phyloP scores from a whole-genome alignment of 345 rosid genomes.

The Crucihimalaya himalaica region DNA sequence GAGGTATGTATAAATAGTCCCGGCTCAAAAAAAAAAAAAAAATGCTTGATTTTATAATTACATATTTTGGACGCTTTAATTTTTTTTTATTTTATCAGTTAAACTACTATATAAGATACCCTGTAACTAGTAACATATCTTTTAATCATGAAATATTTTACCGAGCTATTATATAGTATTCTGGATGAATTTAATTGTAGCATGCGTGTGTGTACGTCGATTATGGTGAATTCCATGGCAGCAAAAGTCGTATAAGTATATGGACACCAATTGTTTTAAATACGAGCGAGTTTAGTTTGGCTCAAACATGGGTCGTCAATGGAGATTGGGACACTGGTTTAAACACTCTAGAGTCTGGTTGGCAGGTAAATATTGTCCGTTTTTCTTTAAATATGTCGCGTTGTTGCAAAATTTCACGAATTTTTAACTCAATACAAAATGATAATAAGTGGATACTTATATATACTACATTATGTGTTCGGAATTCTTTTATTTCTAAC shows the following conservation, averaged over 20 bases:
- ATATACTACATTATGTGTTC: neutral
- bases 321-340: constrained; percentile 48
- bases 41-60: neutral
- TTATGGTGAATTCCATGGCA: constrained; percentile 25
- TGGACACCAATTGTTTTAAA: constrained; percentile 58
- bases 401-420: neutral
- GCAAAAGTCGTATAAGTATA: constrained; percentile 47
- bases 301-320: constrained; percentile 62
- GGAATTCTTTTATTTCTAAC: neutral
- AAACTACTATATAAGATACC: neutral
- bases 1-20: constrained; percentile 21
- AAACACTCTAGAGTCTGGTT: constrained; percentile 65
- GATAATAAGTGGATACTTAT: neutral
- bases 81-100: neutral
- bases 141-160: neutral
- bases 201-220: constrained; percentile 4
- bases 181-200: neutral
- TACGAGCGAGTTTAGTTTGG: constrained; percentile 57
- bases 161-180: neutral
- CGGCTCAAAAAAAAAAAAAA: neutral
- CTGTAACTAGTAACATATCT: neutral
- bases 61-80: neutral
- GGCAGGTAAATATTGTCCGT: constrained; percentile 47
- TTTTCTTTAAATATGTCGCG: neutral
- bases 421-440: neutral